Evolutionary conservation across 1,284 basidiomycete species (phyloP).

Genomic region (Ganoderma meredithae): DNA sequence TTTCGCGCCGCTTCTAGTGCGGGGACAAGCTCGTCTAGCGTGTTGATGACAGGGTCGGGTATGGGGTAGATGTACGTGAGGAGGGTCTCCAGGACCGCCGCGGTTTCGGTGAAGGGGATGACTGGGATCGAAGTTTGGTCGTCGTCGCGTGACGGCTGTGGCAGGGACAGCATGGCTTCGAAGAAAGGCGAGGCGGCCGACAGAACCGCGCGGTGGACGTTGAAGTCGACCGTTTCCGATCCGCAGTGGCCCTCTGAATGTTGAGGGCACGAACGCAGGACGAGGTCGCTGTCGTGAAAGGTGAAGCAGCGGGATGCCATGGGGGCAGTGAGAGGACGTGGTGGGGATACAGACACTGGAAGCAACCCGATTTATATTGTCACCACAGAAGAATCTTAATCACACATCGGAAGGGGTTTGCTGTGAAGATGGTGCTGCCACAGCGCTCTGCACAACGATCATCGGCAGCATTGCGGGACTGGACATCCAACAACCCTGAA

Average conservation of each 20-base stretch:
- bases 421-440: slow-evolving; percentile 4
- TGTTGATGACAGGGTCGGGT: slow-evolving; percentile 40
- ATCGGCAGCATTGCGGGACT: background rate
- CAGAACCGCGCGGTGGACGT: slow-evolving; percentile 68
- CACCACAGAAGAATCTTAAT: background rate
- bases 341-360: background rate
- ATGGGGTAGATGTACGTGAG: slow-evolving; percentile 59
- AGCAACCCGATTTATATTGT: background rate
- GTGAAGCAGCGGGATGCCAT: slow-evolving; percentile 46
- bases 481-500: slow-evolving; percentile 1
- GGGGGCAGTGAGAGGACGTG: background rate
- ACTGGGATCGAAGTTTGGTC: slow-evolving; percentile 43
- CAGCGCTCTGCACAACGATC: background rate
- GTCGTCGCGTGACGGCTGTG: slow-evolving; percentile 47
- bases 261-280: slow-evolving; percentile 53
- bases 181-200: slow-evolving; percentile 72
- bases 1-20: slow-evolving; percentile 66
- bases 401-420: slow-evolving; percentile 4
- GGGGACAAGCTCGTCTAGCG: slow-evolving; percentile 58
- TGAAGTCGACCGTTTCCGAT: slow-evolving; percentile 52
- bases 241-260: slow-evolving; percentile 9
- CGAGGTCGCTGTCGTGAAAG: slow-evolving; percentile 59
- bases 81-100: slow-evolving; percentile 52
- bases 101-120: slow-evolving; percentile 63
- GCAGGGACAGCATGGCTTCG: slow-evolving; percentile 70